Base-by-base conservation (phyloP, 2,329 filamentous ascomycete species). In the Dactylonectria macrodidyma region DNA sequence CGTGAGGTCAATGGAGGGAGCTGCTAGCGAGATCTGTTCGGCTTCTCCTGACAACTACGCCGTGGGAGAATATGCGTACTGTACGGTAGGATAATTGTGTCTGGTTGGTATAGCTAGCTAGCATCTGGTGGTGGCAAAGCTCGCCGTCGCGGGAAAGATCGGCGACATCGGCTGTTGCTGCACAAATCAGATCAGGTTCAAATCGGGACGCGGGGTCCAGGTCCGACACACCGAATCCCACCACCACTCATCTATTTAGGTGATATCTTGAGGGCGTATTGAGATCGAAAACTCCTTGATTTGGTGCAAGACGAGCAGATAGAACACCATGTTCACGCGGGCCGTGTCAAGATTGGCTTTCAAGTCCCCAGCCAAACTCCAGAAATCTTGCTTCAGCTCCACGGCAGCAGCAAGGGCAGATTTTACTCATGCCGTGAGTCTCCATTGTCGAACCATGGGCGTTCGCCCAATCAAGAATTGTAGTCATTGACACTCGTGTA, bases 381-480 rank as follows among this genome's bases (percentile, higher is more conserved):
- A 76, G 30, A 72, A 60, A 22, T 69, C 66, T 3, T 60, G 44
- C 16, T 85, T 86, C 62, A 84, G 83, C 51, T 78, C 79, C 11
- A 81, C 80, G 8, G 44, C 78, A 3, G 65, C 75, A 7, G 66
- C 63, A 1, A 71, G 68, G 9, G 82, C 82, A 22, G 84, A 86
- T 71, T 86, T 86, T 58, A 84, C 84, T 2, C 84, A 86, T 70
- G 80, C 80, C 16, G 82, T 85, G 77, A 75, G 82, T 77, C 19
- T 38, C 38, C 59, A 66, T 19, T 54, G 41, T 36, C 52, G 48
- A 64, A 54, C n/a, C n/a, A 9, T 14, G 26, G 6, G 12, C 5
- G 5, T 16, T 36, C 16, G 3, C 34, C 48, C 26, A 22, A 57
- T 34, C 7, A 12, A 3, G 50, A 44, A 56, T 24, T n/a, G 9